Base-by-base conservation (phyloP, 768 basidiomycete species). In the Russula foetens region DNA sequence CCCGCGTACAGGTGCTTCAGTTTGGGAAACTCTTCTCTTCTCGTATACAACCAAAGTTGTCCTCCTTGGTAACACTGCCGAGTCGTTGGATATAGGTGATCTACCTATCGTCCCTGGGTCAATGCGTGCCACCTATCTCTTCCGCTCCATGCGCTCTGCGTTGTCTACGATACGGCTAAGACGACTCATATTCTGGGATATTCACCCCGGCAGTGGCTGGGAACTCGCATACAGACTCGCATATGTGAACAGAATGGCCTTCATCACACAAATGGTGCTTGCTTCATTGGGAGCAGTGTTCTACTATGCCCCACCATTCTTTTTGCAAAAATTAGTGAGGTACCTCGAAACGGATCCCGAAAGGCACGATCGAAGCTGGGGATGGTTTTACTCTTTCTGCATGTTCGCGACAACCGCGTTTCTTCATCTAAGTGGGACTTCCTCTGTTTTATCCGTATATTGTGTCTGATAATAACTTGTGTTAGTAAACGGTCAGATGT, bases 21-120 rank as follows among this genome's bases (percentile, higher is more conserved):
- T 79, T 0, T 82, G 79, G 77, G 81, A 80, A 58, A 74, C 76
- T 53, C 72, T 97, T 6, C 73, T 93, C n/a, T 97, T 97, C 72
- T 84, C 84, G 17, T 94, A 92, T 70, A 91, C 88, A 39, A 94
- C 92, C 1, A 85, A 87, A 62, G 90, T 97, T 15, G 83, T 95
- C 57, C 84, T 85, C 81, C 83, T 93, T 44, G 93, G 92, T 2
- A 84, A 91, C 72, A 77, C 76, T 2, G 77, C 86, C 2, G 78
- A 81, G 58, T 86, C 81, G 59, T 79, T 96, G 48, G 90, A 96
- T 65, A 90, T 92, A 23, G 91, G 85, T 61, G 92, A 97, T 69
- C 75, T 97, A 31, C 94, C 93, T 6, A 84, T 95, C 56, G 80
- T 94, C 9, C 82, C 88, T 0, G 82, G 78, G 0, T 71, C 81